A percentile compares a stretch with the other conserved stretches of the same genome.
Conservation (phyloP, 2,329 filamentous ascomycete genomes). For the Aciculosporium take region DNA sequence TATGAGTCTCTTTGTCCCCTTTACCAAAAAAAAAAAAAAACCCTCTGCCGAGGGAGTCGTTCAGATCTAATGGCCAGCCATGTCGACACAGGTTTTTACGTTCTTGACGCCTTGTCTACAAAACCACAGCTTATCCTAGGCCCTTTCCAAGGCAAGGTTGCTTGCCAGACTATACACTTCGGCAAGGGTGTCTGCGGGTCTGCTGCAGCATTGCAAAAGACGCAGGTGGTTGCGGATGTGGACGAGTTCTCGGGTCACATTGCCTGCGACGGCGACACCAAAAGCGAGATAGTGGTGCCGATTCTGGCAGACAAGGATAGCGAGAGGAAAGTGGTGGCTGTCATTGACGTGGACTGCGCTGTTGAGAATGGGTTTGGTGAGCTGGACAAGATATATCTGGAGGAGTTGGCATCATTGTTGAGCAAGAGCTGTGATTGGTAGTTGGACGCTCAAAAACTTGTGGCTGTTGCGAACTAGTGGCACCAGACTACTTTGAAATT, state of each 20-base stretch:
- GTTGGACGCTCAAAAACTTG: not conserved
- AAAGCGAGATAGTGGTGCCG: slow-evolving; percentile 72
- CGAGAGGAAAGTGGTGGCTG: slow-evolving; percentile 43
- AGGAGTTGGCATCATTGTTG: slow-evolving; percentile 49
- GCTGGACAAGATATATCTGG: slow-evolving; percentile 50
- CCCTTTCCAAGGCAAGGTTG: slow-evolving; percentile 67
- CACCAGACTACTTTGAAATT: not conserved
- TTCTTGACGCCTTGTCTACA: slow-evolving; percentile 36
- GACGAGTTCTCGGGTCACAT: slow-evolving; percentile 67
- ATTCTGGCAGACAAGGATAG: slow-evolving; percentile 31
- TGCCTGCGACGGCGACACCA: slow-evolving; percentile 61
- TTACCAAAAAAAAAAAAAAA: too few species aligned
- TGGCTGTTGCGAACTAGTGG: too few species aligned
- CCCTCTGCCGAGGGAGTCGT: not conserved
- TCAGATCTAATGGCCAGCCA: not conserved
- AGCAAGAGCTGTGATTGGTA: slow-evolving; percentile 52
- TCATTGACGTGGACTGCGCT: slow-evolving; percentile 70
- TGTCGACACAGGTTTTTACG: slow-evolving; percentile 51
- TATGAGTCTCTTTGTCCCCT: slow-evolving; percentile 19
- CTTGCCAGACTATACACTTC: slow-evolving; percentile 65
- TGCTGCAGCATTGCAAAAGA: slow-evolving; percentile 44
- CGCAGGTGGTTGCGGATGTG: slow-evolving; percentile 57
- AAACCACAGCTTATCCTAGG: slow-evolving; percentile 53
- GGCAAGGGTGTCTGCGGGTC: slow-evolving; percentile 62
- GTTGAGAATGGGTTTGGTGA: slow-evolving; percentile 52